Evolutionary conservation across 129 eudicot genomes (phyloP).

Genomic region (Oenanthe sinensis): DNA sequence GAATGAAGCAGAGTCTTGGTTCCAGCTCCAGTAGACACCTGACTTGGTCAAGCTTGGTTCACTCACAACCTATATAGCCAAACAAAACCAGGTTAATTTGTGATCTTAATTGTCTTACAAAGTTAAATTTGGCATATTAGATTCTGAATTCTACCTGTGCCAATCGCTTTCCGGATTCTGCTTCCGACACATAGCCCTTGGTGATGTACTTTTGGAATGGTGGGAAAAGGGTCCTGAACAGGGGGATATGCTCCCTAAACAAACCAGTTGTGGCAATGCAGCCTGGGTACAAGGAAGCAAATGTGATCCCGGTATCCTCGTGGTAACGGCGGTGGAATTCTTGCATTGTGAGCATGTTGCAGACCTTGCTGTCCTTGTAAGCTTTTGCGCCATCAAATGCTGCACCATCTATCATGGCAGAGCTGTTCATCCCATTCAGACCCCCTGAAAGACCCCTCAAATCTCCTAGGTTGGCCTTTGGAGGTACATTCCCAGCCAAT

Average conservation of each 20-base stretch:
- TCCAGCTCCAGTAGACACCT: slow-evolving; percentile 98
- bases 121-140: background rate
- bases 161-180: slow-evolving; percentile 81
- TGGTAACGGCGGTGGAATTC: slow-evolving; percentile 85
- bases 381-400: slow-evolving; percentile 13
- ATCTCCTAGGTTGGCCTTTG: slow-evolving; percentile 13
- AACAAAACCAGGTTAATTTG: background rate
- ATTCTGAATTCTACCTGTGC: slow-evolving; percentile 55
- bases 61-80: slow-evolving; percentile 57
- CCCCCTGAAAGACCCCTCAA: slow-evolving; percentile 17
- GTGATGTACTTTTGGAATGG: slow-evolving; percentile 88
- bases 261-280: slow-evolving; percentile 88
- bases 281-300: slow-evolving; percentile 83
- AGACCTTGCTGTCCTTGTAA: slow-evolving; percentile 17
- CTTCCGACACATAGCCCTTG: slow-evolving; percentile 41
- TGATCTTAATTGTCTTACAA: too few species aligned
- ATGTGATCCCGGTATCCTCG: slow-evolving; percentile 84
- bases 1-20: slow-evolving; percentile 76
- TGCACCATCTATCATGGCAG: slow-evolving; percentile 65
- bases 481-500: slow-evolving; percentile 16
- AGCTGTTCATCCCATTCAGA: slow-evolving; percentile 56
- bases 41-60: slow-evolving; percentile 89
- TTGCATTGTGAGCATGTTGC: slow-evolving; percentile 29
- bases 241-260: slow-evolving; percentile 82
- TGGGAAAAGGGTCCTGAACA: slow-evolving; percentile 54